A percentile compares a stretch with the other conserved stretches of the same genome.
phyloP scores from a whole-genome alignment of 352 stramenopile species.

The Globisporangium barbulae region DNA sequence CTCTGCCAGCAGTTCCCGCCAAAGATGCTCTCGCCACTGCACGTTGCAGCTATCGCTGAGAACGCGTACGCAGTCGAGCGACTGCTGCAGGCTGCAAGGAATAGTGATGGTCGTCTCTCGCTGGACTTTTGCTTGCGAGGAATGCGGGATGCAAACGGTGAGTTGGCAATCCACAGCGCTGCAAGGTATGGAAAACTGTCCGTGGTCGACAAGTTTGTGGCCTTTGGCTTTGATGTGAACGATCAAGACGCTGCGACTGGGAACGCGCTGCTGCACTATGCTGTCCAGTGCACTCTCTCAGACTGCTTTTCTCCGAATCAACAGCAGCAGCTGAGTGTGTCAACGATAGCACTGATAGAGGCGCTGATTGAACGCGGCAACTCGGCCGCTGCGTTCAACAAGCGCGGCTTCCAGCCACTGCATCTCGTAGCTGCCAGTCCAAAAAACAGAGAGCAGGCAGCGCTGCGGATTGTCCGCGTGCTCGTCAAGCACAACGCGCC shows the following conservation, averaged over 20 bases:
- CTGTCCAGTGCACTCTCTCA: background rate
- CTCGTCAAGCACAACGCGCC: slow-evolving; percentile 1
- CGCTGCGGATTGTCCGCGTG: background rate
- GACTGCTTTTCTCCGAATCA: background rate
- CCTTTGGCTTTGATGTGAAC: background rate
- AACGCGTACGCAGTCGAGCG: slow-evolving; percentile 7
- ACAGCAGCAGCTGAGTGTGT: background rate
- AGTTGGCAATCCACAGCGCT: background rate
- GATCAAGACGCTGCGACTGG: background rate
- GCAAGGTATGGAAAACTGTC: slow-evolving; percentile 1
- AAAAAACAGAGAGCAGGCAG: background rate
- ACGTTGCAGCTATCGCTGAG: slow-evolving; percentile 2
- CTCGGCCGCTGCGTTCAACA: background rate
- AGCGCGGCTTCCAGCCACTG: background rate
- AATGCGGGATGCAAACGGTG: background rate
- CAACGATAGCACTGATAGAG: background rate
- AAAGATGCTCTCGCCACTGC: slow-evolving; percentile 7
- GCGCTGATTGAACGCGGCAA: background rate
- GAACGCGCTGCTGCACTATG: slow-evolving; percentile 3
- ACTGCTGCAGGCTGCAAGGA: background rate
- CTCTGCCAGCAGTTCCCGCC: slow-evolving; percentile 2
- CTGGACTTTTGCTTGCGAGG: background rate
- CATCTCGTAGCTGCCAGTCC: background rate
- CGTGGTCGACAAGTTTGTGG: background rate
- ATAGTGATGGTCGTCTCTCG: too few relatives aligned